Base-by-base conservation (phyloP, 306 rosid genomes). In the Lathyrus aphaca region DNA sequence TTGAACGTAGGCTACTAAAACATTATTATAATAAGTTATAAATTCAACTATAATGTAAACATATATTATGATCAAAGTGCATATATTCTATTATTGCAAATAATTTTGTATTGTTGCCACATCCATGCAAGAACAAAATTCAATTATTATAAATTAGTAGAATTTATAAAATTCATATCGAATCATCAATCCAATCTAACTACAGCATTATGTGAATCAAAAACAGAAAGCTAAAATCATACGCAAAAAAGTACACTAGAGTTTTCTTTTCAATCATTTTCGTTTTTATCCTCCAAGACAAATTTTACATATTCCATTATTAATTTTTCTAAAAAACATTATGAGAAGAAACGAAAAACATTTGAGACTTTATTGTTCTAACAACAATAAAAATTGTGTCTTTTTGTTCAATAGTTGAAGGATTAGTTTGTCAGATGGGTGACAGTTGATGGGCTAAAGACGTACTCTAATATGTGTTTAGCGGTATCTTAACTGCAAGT, bases 381-480 rank as follows among this genome's bases (percentile, higher is more conserved):
- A 53, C 35, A 64, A 18, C 25, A 6, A 35, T 65, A 62, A n/a
- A 35, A 56, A 48, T 15, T 17, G 8, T 78, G 51, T 35, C 64
- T 14, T 16, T 48, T 72, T 48, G 21, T 71, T 56, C 9, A 16
- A 10, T 51, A 51, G 25, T 38, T 37, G 6, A 51, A 13, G 74
- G 51, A 66, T 37, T 12, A 57, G 29, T 17, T 18, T 27, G 49
- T 64, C 84, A 81, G 72, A 67, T 48, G 25, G 23, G 63, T 78
- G 78, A 82, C 18, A n/a, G n/a, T n/a, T n/a, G n/a, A n/a, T n/a
- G n/a, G n/a, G n/a, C n/a, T n/a, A n/a, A n/a, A n/a, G n/a, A n/a
- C n/a, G n/a, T n/a, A n/a, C n/a, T n/a, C n/a, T n/a, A n/a, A n/a
- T n/a, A n/a, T n/a, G n/a, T n/a, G n/a, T n/a, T n/a, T n/a, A n/a